Evolutionary conservation across 305 asterid genomes (phyloP), one percentile per base, ranked within the genome.

Genomic region (Fraxinus xanthoxyloides): DNA sequence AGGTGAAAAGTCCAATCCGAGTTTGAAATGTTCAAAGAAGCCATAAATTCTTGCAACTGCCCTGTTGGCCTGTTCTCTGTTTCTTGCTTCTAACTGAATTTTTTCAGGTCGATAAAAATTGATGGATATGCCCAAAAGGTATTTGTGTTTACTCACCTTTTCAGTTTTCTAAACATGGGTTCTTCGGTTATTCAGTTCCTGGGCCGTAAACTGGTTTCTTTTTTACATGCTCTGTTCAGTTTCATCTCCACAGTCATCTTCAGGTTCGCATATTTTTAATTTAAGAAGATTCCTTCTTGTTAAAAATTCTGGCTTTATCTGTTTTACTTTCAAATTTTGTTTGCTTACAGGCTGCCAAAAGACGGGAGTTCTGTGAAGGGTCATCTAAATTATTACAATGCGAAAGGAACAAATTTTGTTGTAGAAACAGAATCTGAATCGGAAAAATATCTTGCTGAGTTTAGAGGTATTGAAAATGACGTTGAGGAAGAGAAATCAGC

Each of bases 1-100:
- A 83, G 97, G 90, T 94, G 80, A 77, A 2, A 13, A 72, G 96
- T 92, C 97, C 36, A 74, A 86, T 89, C 90, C 65, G 56, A 35
- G 36, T 73, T 88, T 85, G 84, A 88, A 84, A n/a, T 76, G 30
- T 92, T 95, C 97, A 91, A 91, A 80, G 26, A 32, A 38, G 84
- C 78, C 88, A 91, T 92, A 79, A 87, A 85, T 88, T 84, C 70
- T 36, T 36, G 23, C 83, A 85, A 75, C 81, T 28, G 77, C 59
- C 30, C 24, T 24, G 32, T 23, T 54, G 67, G 79, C 48, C 79
- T 83, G 80, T 82, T 73, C 59, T 34, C 83, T 82, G 79, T 51
- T 76, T 77, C 79, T 81, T 87, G 83, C 93, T 87, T 86, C 83
- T 38, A 73, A 77, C 86, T 79, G 81, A 83, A 86, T 89, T 80